These are phyloP conservation scores for Pyrrhoderma lamaoense DNA, from an alignment of 1,284 basidiomycete genomes.

Conservation along the genomic window DNA sequence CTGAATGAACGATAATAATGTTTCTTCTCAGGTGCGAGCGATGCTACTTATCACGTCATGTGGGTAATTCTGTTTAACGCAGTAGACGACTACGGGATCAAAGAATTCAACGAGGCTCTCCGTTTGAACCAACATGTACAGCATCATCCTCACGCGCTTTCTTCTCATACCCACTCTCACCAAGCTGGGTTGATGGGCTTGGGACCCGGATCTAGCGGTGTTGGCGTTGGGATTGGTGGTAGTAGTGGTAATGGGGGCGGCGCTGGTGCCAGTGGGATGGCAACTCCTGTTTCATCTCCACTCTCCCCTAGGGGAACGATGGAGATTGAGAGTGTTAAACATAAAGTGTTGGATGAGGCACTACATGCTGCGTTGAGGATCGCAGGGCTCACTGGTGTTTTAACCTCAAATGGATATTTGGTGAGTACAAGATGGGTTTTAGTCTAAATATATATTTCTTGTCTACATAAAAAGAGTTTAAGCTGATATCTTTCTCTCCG, in stretches of 20 bases:
- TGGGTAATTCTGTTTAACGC: conserved; percentile 78
- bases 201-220: no score
- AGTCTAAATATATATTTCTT: no score
- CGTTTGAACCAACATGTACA: conserved; percentile 23
- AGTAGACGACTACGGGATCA: conserved; percentile 77
- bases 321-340: conserved; percentile 46
- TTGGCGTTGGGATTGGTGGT: no score
- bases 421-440: conserved; percentile 29
- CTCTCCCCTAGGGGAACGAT: no score
- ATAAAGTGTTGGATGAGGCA: conserved; percentile 72
- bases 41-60: conserved; percentile 86
- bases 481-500: conserved; percentile 15
- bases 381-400: conserved; percentile 75
- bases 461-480: no score
- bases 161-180: no score
- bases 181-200: no score
- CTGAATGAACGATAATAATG: no score
- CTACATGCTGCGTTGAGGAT: conserved; percentile 80
- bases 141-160: no score
- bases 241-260: no score
- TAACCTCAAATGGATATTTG: conserved; percentile 79
- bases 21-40: conserved; percentile 54
- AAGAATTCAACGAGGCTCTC: conserved; percentile 51
- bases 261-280: conserved; percentile 30
- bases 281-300: conserved; percentile 32